Conservation (phyloP, 2,329 filamentous ascomycete species). For the Alternaria arbusti region DNA sequence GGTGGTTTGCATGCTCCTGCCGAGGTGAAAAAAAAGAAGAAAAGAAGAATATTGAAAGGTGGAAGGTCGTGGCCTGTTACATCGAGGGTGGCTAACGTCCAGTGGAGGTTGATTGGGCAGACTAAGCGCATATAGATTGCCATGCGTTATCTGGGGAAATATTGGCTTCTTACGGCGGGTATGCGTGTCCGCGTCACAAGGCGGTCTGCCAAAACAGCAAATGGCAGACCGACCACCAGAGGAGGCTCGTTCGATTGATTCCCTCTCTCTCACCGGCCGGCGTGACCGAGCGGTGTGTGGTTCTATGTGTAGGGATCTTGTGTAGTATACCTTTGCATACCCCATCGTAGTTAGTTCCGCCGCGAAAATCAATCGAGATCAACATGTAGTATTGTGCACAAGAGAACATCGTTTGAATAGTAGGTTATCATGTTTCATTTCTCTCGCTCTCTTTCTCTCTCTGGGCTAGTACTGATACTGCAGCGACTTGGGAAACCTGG, state of each 20-base stretch:
- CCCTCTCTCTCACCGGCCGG: background rate
- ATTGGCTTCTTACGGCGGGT: conserved; percentile 2
- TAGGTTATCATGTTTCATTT: background rate
- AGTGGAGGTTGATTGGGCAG: background rate
- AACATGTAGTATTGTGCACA: background rate
- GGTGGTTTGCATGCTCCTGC: background rate
- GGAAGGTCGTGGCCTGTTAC: background rate
- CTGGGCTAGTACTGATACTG: background rate
- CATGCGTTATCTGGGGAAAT: conserved; percentile 7
- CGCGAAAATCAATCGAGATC: background rate
- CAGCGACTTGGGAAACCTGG: background rate
- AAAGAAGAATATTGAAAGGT: background rate
- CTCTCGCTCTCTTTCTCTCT: background rate
- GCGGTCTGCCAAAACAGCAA: background rate
- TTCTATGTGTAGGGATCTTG: conserved; percentile 7
- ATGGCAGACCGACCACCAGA: background rate
- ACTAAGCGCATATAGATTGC: conserved; percentile 9
- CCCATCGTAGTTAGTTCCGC: background rate
- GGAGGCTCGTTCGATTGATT: background rate
- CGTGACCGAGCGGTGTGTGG: background rate
- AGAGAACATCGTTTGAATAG: background rate
- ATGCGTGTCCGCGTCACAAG: conserved; percentile 1
- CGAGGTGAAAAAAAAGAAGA: background rate
- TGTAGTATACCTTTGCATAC: background rate
- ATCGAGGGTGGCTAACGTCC: background rate